Percentiles rank a stretch among this genome's conserved stretches.
These are phyloP conservation scores for Fragilaria crotonensis DNA, from an alignment of 108 stramenopile species.

Conservation along the genomic window DNA sequence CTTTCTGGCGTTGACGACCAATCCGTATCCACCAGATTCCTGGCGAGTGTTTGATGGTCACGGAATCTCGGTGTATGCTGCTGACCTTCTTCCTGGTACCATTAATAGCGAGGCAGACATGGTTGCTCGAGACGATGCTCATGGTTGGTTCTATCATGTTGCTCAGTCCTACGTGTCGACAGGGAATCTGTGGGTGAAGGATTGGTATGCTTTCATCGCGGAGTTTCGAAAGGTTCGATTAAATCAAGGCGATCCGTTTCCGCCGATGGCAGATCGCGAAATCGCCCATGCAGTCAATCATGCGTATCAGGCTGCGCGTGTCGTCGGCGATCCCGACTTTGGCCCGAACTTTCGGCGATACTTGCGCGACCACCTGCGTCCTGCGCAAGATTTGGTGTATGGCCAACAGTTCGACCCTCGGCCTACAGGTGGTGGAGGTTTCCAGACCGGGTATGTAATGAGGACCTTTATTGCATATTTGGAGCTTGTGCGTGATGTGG, in stretches of 20 bases:
- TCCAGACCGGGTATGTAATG: not conserved
- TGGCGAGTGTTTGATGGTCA: not conserved
- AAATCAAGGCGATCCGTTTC: not conserved
- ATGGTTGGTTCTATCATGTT: conserved; percentile 1
- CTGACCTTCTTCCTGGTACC: not conserved
- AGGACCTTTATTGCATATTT: not conserved
- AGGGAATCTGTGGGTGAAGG: not conserved
- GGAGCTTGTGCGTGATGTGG: not conserved
- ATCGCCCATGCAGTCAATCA: not conserved
- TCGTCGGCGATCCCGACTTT: not conserved
- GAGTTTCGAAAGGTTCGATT: not conserved
- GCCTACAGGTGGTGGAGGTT: not conserved
- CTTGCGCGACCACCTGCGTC: not conserved
- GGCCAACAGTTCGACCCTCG: not conserved
- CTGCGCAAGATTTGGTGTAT: not conserved
- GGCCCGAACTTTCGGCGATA: not conserved
- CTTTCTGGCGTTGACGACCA: not conserved
- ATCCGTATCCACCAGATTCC: not conserved
- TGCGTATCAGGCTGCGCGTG: not conserved
- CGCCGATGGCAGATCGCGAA: not conserved
- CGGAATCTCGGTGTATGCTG: not conserved
- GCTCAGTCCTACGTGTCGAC: not conserved
- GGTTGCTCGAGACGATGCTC: not conserved
- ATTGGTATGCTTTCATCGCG: not conserved
- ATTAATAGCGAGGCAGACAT: not conserved